phyloP scores from a whole-genome alignment of 768 basidiomycete species.

The Kwoniella dendrophila region DNA sequence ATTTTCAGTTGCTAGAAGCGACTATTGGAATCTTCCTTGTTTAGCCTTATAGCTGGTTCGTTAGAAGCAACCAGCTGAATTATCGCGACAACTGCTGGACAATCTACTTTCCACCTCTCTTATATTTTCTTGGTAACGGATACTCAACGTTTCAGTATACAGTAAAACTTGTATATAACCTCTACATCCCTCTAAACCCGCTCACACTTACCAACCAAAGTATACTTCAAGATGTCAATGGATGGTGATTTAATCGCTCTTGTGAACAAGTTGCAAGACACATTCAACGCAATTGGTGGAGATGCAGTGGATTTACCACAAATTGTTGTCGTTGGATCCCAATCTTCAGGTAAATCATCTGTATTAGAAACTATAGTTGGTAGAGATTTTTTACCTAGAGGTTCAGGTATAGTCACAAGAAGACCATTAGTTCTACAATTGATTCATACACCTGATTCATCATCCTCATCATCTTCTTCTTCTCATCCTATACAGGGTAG shows the following conservation, averaged over 20 bases:
- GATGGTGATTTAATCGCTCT: slow-evolving; percentile 91
- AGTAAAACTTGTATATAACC: neutral
- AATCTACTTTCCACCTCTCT: too few species aligned
- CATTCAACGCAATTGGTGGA: slow-evolving; percentile 57
- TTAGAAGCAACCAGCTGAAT: too few species aligned
- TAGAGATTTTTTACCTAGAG: slow-evolving; percentile 62
- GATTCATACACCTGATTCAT: slow-evolving; percentile 75
- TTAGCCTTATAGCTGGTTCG: too few species aligned
- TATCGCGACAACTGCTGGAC: too few species aligned
- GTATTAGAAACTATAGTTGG: slow-evolving; percentile 93
- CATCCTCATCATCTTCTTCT: slow-evolving; percentile 28
- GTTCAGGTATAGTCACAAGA: slow-evolving; percentile 92
- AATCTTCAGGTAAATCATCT: slow-evolving; percentile 88
- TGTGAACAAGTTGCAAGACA: slow-evolving; percentile 84
- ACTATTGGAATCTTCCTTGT: too few species aligned
- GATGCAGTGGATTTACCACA: slow-evolving; percentile 59
- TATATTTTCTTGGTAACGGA: too few species aligned
- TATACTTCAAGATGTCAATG: slow-evolving; percentile 62
- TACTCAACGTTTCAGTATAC: too few species aligned
- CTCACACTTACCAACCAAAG: neutral
- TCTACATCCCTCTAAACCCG: neutral
- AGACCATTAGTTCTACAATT: slow-evolving; percentile 94
- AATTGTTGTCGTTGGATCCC: slow-evolving; percentile 74
- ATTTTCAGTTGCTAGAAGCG: too few species aligned
- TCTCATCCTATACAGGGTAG: slow-evolving; percentile 11